These are phyloP conservation scores for Botryococcus braunii DNA, from an alignment of 163 green algal species.

Conservation along the genomic window DNA sequence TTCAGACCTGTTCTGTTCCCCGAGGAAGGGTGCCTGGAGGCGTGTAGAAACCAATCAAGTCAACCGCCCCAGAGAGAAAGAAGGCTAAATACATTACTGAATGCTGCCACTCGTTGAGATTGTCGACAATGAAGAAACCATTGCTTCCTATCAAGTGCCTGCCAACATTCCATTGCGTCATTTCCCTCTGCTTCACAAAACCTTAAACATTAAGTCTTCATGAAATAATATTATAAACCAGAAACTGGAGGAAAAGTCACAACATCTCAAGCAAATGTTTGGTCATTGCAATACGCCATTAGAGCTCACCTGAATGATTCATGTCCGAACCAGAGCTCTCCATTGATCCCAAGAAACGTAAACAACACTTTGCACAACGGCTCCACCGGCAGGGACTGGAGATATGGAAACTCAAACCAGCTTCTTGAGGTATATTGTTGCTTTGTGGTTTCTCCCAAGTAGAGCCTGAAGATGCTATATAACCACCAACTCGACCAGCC, in stretches of 20 bases:
- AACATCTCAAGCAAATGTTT: no score
- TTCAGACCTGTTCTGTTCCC: constrained; percentile 39
- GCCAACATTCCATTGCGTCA: no score
- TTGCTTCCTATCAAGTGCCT: no score
- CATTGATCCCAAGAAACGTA: constrained; percentile 44
- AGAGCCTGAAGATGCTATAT: constrained; percentile 21
- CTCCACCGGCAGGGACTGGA: constrained; percentile 32
- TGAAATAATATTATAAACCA: no score
- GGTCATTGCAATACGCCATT: background rate
- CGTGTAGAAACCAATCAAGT: constrained; percentile 32
- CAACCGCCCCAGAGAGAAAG: constrained; percentile 36
- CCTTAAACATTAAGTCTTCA: no score
- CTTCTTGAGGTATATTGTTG: constrained; percentile 21
- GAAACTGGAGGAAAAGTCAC: no score
- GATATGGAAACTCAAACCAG: constrained; percentile 28
- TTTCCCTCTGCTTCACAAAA: no score
- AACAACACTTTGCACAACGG: constrained; percentile 43
- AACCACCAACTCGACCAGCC: constrained; percentile 53
- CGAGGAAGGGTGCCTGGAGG: constrained; percentile 16
- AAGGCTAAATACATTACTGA: constrained; percentile 52
- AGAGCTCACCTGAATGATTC: constrained; percentile 27
- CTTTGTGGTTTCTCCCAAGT: constrained; percentile 15
- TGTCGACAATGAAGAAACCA: constrained; percentile 38
- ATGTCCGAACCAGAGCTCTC: constrained; percentile 54
- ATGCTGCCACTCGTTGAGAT: constrained; percentile 59